Percentiles rank a stretch among this genome's conserved stretches.
These are phyloP conservation scores for Quercus cerris DNA, from an alignment of 306 rosid species.

Conservation along the genomic window DNA sequence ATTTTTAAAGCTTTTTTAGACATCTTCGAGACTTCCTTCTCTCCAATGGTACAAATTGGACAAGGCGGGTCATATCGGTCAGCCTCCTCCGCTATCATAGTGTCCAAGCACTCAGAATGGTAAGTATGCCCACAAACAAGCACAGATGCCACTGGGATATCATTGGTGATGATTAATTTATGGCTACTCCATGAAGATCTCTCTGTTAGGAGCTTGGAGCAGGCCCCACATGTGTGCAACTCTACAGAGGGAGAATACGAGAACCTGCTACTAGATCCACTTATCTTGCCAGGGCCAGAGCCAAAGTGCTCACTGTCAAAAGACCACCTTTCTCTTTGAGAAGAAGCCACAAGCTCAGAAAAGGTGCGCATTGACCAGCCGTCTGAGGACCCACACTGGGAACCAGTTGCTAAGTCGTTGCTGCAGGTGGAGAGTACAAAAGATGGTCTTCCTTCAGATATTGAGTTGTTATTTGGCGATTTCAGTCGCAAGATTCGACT, in stretches of 20 bases:
- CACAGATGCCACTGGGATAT: slow-evolving; percentile 70
- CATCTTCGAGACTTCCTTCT: slow-evolving; percentile 55
- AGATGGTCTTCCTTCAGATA: slow-evolving; percentile 78
- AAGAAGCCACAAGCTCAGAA: slow-evolving; percentile 89
- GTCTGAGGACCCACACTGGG: slow-evolving; percentile 83
- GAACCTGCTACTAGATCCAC: slow-evolving; percentile 76
- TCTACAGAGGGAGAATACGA: slow-evolving; percentile 78
- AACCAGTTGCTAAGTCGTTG: slow-evolving; percentile 69
- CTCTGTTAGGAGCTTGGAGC: slow-evolving; percentile 66
- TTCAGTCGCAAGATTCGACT: slow-evolving; percentile 66
- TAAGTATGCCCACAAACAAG: slow-evolving; percentile 74
- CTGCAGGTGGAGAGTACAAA: slow-evolving; percentile 74
- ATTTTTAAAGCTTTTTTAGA: slow-evolving; percentile 43
- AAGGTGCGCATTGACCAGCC: slow-evolving; percentile 96
- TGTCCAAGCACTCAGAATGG: slow-evolving; percentile 85
- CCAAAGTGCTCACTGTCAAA: slow-evolving; percentile 77
- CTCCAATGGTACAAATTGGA: slow-evolving; percentile 71
- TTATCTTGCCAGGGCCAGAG: slow-evolving; percentile 58
- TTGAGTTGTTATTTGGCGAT: slow-evolving; percentile 70
- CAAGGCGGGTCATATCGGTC: slow-evolving; percentile 73
- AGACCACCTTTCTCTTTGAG: slow-evolving; percentile 90
- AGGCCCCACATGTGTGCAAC: slow-evolving; percentile 63
- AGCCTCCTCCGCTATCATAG: slow-evolving; percentile 58
- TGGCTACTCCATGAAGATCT: slow-evolving; percentile 69
- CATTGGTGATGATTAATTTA: slow-evolving; percentile 46